Evolutionary conservation across 148 eudicot genomes (phyloP).

Genomic region (Suaeda aralocaspica): DNA sequence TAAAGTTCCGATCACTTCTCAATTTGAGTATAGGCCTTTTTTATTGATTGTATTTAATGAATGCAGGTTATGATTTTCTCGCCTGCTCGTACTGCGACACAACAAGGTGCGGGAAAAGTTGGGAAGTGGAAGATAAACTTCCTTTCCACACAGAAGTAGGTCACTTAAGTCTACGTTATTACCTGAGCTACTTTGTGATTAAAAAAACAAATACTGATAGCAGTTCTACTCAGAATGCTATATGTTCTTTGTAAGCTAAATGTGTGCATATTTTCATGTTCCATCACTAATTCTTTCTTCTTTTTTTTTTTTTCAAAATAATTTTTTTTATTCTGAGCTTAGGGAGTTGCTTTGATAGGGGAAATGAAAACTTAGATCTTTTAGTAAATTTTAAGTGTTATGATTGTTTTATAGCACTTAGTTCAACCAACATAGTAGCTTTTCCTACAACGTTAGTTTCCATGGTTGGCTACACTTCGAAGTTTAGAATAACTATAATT

Average conservation of each 20-base stretch:
- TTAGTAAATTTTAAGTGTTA: no score
- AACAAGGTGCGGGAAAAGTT: conserved; percentile 93
- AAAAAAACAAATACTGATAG: not conserved
- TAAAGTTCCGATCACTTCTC: no score
- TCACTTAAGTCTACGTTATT: not conserved
- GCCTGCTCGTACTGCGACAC: conserved; percentile 85
- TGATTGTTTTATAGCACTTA: no score
- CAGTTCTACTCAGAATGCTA: not conserved
- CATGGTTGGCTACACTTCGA: no score
- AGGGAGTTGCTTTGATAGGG: no score
- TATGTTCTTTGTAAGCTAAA: not conserved
- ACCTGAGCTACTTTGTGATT: not conserved
- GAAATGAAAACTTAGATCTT: no score
- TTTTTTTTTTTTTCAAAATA: no score
- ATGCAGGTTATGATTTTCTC: conserved; percentile 77
- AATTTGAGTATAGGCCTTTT: not conserved
- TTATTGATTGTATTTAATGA: not conserved
- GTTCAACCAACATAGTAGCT: no score
- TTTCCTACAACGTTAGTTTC: no score
- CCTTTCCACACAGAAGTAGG: conserved; percentile 87
- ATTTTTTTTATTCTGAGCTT: no score
- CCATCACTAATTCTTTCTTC: not conserved
- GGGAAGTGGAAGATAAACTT: conserved; percentile 93
- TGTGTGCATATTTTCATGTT: not conserved
- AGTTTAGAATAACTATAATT: no score